A percentile compares a stretch with the other conserved stretches of the same genome.
Evolutionary conservation across 371 early-diverging fungal species (phyloP).

Genomic region (Nematocida displodere): DNA sequence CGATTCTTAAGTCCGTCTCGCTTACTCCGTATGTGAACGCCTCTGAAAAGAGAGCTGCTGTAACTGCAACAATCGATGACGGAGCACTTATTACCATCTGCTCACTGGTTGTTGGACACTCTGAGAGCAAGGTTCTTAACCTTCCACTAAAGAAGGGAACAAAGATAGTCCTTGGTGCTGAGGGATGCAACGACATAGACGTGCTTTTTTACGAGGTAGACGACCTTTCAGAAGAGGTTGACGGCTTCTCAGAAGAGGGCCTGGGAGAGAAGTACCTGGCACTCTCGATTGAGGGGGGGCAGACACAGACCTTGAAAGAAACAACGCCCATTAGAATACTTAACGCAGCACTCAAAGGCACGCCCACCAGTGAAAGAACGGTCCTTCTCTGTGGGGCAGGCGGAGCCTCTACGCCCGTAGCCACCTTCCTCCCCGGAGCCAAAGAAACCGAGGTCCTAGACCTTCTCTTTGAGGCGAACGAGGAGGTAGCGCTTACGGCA

Average conservation of each 20-base stretch:
- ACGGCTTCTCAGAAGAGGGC: background rate
- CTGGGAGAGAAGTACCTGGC: background rate
- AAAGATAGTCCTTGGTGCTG: background rate
- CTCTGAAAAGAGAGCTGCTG: background rate
- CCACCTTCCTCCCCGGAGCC: background rate
- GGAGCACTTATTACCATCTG: conserved; percentile 20
- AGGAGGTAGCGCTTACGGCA: background rate
- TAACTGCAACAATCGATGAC: conserved; percentile 9
- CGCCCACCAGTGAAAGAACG: background rate
- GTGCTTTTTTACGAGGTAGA: conserved; percentile 33
- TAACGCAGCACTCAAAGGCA: conserved; percentile 1
- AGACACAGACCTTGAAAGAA: background rate
- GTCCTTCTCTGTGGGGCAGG: background rate
- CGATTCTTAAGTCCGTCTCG: conserved; percentile 44
- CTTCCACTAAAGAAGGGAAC: conserved; percentile 18
- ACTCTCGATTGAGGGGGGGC: background rate
- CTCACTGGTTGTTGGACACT: conserved; percentile 15
- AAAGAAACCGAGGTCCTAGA: conserved; percentile 5
- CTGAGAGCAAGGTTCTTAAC: conserved; percentile 40
- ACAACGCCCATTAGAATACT: background rate
- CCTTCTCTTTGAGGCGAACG: background rate
- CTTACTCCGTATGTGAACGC: conserved; percentile 30
- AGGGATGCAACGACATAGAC: conserved; percentile 40
- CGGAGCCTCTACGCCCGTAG: background rate
- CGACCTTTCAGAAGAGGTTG: background rate